Evolutionary conservation across 305 asterid genomes (phyloP), one percentile per base, ranked within the genome.

Genomic region (Solanum hybrid): DNA sequence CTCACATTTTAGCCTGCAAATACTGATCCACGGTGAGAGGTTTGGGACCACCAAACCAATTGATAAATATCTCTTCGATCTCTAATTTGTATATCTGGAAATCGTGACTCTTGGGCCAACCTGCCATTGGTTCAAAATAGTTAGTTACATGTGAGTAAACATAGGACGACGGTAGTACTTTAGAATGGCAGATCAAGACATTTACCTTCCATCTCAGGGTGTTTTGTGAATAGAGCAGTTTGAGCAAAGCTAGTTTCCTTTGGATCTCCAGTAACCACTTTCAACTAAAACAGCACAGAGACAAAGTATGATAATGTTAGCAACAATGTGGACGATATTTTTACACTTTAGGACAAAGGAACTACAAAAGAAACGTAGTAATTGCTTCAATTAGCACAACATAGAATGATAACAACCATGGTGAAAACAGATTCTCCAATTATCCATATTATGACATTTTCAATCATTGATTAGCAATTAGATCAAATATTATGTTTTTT

Each of bases 1-100:
- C 95, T 97, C 91, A 94, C 97, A 93, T 88, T 88, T 91, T 90
- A 76, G 92, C 92, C 17, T 92, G 88, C 89, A 97, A 92, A 92
- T 97, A 97, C 78, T 96, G 95, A 87, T 95, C 98, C 92, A 95
- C 98, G 2, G 98, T 96, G 89, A 97, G 93, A 88, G 98, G 98
- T 94, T 96, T 95, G 56, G 98, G 96, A 71, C 98, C 99, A n/a
- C 99, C 99, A 27, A 90, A 96, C 98, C 98, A 97, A 89, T 97
- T 97, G 88, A 97, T 86, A 90, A 97, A 95, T 89, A 97, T 95
- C 75, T 95, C 94, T 76, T 93, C 94, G 3, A 96, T 95, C 82
- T 93, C 96, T 73, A 97, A 87, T 90, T 92, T 94, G 96, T 90
- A 97, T 89, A 95, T 86, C 93, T 92, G 94, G 93, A 97, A 97